phyloP scores from a whole-genome alignment of 768 basidiomycete species.

The Psilocybe sp. region DNA sequence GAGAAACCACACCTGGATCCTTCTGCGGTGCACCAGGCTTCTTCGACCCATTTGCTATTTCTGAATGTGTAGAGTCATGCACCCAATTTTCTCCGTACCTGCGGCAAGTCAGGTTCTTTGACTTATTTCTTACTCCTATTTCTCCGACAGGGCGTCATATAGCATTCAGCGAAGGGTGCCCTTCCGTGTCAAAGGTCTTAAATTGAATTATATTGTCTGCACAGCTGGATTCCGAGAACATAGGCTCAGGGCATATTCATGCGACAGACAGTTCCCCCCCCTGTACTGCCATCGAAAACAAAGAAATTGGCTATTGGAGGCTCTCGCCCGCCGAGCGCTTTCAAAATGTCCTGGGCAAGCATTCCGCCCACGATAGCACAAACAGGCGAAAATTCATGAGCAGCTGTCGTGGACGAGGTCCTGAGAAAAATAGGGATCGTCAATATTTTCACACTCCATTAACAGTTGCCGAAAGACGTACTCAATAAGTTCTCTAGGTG shows the following conservation, averaged over 20 bases:
- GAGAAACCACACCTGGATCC: too few relatives aligned
- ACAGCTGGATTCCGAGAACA: not conserved
- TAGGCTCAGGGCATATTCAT: constrained; percentile 42
- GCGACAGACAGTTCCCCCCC: constrained; percentile 66
- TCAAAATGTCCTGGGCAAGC: constrained; percentile 91
- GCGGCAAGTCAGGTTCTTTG: too few relatives aligned
- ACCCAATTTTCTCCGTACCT: not conserved
- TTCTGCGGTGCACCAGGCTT: too few relatives aligned
- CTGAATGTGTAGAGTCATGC: not conserved
- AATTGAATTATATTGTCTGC: constrained; percentile 5
- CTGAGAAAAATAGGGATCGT: constrained; percentile 35
- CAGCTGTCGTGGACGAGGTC: constrained; percentile 63
- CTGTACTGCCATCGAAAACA: constrained; percentile 80
- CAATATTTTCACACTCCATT: constrained; percentile 3
- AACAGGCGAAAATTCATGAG: constrained; percentile 87
- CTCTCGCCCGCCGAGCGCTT: constrained; percentile 86
- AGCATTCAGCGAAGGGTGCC: not conserved
- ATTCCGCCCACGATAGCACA: constrained; percentile 95
- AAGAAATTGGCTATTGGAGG: constrained; percentile 93
- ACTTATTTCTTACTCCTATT: too few relatives aligned
- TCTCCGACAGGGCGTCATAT: not conserved
- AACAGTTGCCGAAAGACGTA: constrained; percentile 29
- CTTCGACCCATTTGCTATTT: not conserved
- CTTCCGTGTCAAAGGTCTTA: not conserved
- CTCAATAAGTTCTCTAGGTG: constrained; percentile 64